phyloP scores from a whole-genome alignment of 2,329 filamentous ascomycete species.

The Cercospora sp. region DNA sequence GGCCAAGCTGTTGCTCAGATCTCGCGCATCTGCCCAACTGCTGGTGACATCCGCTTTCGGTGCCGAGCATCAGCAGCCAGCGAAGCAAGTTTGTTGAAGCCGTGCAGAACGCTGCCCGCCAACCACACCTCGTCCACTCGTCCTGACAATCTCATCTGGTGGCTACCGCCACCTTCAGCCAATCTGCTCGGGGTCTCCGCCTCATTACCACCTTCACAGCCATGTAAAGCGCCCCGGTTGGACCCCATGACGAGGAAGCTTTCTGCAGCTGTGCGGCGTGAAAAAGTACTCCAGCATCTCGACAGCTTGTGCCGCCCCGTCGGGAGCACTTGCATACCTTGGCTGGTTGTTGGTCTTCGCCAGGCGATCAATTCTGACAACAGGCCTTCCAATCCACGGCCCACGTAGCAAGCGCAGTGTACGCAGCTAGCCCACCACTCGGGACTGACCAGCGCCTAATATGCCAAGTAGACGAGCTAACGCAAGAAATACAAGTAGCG shows the following conservation, averaged over 20 bases:
- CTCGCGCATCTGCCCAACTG: background rate
- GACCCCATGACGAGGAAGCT: background rate
- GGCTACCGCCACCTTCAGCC: constrained; percentile 1
- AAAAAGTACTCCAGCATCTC: background rate
- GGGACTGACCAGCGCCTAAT: background rate
- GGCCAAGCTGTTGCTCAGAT: constrained; percentile 1
- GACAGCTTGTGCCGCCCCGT: background rate
- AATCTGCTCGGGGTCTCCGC: constrained; percentile 4
- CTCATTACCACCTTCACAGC: background rate
- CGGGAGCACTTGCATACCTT: background rate
- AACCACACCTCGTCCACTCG: background rate
- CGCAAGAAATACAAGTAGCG: background rate
- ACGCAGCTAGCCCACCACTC: background rate
- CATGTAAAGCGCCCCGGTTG: background rate
- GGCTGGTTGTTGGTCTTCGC: background rate
- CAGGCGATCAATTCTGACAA: background rate
- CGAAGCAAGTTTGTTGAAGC: constrained; percentile 4
- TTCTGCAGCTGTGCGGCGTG: constrained; percentile 5
- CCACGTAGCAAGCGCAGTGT: background rate
- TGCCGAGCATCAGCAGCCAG: background rate
- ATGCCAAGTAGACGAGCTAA: background rate
- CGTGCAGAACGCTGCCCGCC: background rate
- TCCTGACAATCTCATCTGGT: constrained; percentile 1
- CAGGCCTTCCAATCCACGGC: background rate
- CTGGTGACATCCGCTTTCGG: constrained; percentile 1